Conservation (phyloP, 768 basidiomycete genomes). For the Multifurca ochricompacta region DNA sequence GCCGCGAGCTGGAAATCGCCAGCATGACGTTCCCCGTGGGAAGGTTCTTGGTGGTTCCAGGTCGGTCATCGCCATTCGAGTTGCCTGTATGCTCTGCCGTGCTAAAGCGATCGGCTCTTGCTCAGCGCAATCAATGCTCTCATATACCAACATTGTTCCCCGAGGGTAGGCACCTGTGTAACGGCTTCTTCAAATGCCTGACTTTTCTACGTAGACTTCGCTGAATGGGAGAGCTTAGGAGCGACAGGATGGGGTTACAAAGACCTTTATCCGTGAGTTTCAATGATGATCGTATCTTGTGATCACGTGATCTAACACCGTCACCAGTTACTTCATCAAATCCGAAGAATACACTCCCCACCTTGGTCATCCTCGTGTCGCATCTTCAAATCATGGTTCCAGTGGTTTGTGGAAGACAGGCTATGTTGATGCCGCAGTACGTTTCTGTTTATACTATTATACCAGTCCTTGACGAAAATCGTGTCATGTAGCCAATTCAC, state of each 20-base stretch:
- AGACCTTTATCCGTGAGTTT: constrained; percentile 18
- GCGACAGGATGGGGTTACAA: constrained; percentile 22
- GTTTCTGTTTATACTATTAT: background rate
- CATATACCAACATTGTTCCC: constrained; percentile 18
- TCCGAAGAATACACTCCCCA: constrained; percentile 14
- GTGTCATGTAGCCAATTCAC: constrained; percentile 10
- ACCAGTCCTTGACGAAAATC: background rate
- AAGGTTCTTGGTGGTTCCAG: constrained; percentile 17
- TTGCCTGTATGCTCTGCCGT: background rate
- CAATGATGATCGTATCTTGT: background rate
- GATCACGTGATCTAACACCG: background rate
- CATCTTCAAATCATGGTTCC: constrained; percentile 8
- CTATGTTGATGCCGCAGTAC: background rate
- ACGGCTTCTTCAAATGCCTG: background rate
- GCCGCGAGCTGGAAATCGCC: constrained; percentile 3
- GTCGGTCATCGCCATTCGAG: background rate
- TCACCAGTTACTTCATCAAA: constrained; percentile 17
- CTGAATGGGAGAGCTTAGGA: constrained; percentile 22
- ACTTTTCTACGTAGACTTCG: constrained; percentile 11
- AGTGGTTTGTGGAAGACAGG: constrained; percentile 12
- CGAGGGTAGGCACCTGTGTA: constrained; percentile 1
- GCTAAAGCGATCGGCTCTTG: background rate
- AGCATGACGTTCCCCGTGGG: constrained; percentile 12
- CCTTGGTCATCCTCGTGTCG: constrained; percentile 3
- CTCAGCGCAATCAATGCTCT: constrained; percentile 15